Base-by-base conservation (phyloP, 2,329 filamentous ascomycete species). In the Ustilaginoidea virens region DNA sequence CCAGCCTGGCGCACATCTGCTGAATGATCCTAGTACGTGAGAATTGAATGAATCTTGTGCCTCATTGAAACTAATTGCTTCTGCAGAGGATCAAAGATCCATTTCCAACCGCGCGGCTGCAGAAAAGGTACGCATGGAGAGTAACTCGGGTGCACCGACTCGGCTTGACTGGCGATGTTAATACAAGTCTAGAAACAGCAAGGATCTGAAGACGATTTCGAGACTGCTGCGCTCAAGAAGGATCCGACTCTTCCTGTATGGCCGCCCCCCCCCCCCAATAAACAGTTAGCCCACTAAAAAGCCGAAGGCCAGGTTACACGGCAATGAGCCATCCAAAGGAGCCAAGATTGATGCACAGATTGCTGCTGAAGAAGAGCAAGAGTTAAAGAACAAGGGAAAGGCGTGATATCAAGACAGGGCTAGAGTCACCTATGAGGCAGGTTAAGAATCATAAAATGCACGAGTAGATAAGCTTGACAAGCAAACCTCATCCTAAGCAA, bases 261-360 rank as follows among this genome's bases (percentile, higher is more conserved):
- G 44, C 7, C 10, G 13, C 5, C 7, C 8, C 17, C n/a, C 12
- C 3, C n/a, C n/a, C n/a, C n/a, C n/a, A n/a, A n/a, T n/a, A n/a
- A n/a, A n/a, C n/a, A n/a, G n/a, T n/a, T n/a, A n/a, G n/a, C n/a
- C n/a, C n/a, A n/a, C n/a, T n/a, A n/a, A n/a, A n/a, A n/a, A n/a
- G n/a, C n/a, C n/a, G n/a, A n/a, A 67, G 69, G 78, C 77, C 31
- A 66, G 55, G 40, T 46, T 62, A 38, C 77, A 85, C 46, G 77
- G 77, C 35, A 83, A 83, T 47, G 64, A 82, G 55, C 79, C 78
- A 2, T 78, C 71, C 13, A 69, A 61, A 44, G 78, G 79, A 12
- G 79, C 78, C 15, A 68, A 78, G 61, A 64, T 82, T 33, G 79
- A 85, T 49, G 68, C 78, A 33, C 48, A 79, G 52, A 40, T 85